Evolutionary conservation across 2,329 filamentous ascomycete genomes (phyloP).

Genomic region (Phoma sp.): DNA sequence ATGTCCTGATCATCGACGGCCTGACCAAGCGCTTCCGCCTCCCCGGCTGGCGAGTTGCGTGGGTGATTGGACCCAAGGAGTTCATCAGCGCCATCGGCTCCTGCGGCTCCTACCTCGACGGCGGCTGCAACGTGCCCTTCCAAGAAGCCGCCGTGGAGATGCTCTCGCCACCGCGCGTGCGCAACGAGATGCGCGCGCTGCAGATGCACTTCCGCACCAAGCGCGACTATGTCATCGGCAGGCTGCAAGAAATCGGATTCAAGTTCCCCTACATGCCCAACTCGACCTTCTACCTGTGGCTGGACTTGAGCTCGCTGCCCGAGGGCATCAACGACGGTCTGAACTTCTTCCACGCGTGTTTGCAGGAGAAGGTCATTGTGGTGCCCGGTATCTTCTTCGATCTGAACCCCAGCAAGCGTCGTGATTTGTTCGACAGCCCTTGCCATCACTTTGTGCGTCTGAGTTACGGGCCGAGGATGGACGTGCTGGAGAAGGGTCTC

Average conservation of each 20-base stretch:
- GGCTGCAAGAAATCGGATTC: slow-evolving; percentile 87
- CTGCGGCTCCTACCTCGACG: slow-evolving; percentile 92
- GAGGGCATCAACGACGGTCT: slow-evolving; percentile 87
- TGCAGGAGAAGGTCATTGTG: slow-evolving; percentile 94
- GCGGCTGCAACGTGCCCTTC: slow-evolving; percentile 92
- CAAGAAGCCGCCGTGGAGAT: slow-evolving; percentile 91
- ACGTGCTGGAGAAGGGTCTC: slow-evolving; percentile 48
- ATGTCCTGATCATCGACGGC: slow-evolving; percentile 93
- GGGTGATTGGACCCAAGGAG: slow-evolving; percentile 94
- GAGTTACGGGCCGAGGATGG: slow-evolving; percentile 51
- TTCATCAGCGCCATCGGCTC: slow-evolving; percentile 93
- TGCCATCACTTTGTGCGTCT: slow-evolving; percentile 68
- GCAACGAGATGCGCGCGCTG: slow-evolving; percentile 84
- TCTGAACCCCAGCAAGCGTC: slow-evolving; percentile 84
- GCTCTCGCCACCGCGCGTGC: slow-evolving; percentile 84
- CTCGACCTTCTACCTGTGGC: slow-evolving; percentile 92
- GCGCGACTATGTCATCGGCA: slow-evolving; percentile 85
- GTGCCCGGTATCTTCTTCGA: slow-evolving; percentile 99
- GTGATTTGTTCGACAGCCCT: slow-evolving; percentile 91
- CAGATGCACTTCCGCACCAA: slow-evolving; percentile 91
- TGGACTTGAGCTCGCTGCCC: slow-evolving; percentile 70
- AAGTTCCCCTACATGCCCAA: slow-evolving; percentile 79
- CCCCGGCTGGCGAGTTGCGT: slow-evolving; percentile 94
- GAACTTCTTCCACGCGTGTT: slow-evolving; percentile 94
- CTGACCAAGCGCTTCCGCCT: slow-evolving; percentile 96